A percentile compares a stretch with the other conserved stretches of the same genome.
phyloP scores from a whole-genome alignment of 2,329 filamentous ascomycete species.

The Zasmidium cellare region DNA sequence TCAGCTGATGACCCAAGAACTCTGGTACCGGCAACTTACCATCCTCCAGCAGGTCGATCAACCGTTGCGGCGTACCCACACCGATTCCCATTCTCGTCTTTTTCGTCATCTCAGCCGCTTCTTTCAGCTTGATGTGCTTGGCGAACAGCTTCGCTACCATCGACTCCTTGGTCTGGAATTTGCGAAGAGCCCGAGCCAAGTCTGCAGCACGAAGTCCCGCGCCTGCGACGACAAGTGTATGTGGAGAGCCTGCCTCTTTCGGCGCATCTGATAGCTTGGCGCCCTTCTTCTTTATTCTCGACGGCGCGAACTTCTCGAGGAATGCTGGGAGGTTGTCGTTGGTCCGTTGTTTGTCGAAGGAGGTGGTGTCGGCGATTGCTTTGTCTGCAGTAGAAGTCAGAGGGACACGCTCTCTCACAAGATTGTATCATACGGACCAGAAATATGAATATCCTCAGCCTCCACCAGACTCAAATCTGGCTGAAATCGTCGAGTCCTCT shows the following conservation, averaged over 20 bases:
- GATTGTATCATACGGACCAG: constrained; percentile 57
- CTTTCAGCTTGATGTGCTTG: constrained; percentile 94
- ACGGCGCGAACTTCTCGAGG: constrained; percentile 62
- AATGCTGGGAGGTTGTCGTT: constrained; percentile 76
- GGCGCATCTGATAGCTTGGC: constrained; percentile 63
- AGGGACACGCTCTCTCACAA: too few species aligned
- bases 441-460: constrained; percentile 76
- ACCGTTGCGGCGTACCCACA: constrained; percentile 81
- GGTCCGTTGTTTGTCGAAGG: constrained; percentile 66
- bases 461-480: constrained; percentile 80
- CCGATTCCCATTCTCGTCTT: constrained; percentile 73
- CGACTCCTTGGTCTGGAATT: constrained; percentile 76
- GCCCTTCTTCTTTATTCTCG: constrained; percentile 27
- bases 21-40: constrained; percentile 49
- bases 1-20: constrained; percentile 23
- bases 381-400: constrained; percentile 53
- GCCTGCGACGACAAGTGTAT: constrained; percentile 84
- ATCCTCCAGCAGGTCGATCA: constrained; percentile 79
- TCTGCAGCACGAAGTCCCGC: constrained; percentile 86
- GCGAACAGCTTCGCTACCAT: constrained; percentile 91
- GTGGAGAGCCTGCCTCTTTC: constrained; percentile 62
- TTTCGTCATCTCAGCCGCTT: constrained; percentile 76
- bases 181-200: constrained; percentile 71
- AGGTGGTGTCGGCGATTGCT: constrained; percentile 76
- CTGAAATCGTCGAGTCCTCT: constrained; percentile 75